phyloP scores from a whole-genome alignment of 2,329 filamentous ascomycete genomes.

The Ophiostoma pallidulum region DNA sequence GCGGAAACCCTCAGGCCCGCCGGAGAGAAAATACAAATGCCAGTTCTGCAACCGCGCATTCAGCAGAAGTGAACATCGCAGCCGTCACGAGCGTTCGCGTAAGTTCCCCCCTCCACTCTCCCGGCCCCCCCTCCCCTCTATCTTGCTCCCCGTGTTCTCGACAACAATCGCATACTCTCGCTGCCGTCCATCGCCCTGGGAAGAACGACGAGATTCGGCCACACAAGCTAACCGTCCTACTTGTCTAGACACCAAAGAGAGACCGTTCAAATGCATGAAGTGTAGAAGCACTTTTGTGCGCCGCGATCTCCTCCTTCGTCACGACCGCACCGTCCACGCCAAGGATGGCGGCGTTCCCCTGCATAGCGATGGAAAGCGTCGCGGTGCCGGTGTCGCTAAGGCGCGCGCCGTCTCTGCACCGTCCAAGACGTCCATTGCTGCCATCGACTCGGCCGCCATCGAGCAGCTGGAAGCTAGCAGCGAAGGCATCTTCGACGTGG shows the following conservation, averaged over 20 bases:
- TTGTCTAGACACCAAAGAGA: conserved; percentile 82
- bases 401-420: conserved; percentile 53
- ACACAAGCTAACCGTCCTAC: not conserved
- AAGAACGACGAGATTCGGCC: not conserved
- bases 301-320: conserved; percentile 88
- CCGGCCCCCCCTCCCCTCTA: not conserved
- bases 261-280: conserved; percentile 97
- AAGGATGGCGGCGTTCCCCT: conserved; percentile 93
- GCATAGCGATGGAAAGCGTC: conserved; percentile 87
- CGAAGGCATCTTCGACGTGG: conserved; percentile 88
- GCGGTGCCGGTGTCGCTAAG: conserved; percentile 54
- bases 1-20: conserved; percentile 66
- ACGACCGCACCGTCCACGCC: conserved; percentile 96
- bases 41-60: conserved; percentile 98
- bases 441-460: conserved; percentile 69
- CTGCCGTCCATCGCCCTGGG: no score
- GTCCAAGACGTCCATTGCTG: conserved; percentile 66
- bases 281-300: conserved; percentile 97
- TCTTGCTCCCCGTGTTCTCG: no score
- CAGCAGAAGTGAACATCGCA: conserved; percentile 93
- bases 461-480: conserved; percentile 89
- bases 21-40: conserved; percentile 99
- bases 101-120: conserved; percentile 47
- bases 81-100: conserved; percentile 95
- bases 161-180: no score